These are phyloP conservation scores for Stylosanthes scabra DNA, from an alignment of 331 rosid species.

Conservation along the genomic window DNA sequence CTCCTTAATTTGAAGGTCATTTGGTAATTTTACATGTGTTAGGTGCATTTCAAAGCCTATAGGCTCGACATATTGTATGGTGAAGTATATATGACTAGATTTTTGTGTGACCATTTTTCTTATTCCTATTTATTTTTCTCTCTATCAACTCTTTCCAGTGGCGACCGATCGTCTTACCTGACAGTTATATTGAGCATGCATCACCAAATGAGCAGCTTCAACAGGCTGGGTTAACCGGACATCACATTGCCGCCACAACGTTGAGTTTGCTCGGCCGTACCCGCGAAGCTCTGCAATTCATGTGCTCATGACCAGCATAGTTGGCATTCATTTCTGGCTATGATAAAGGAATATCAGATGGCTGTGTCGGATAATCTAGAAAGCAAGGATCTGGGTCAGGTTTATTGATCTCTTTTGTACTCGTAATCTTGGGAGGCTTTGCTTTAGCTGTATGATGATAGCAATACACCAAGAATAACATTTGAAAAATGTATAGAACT, in stretches of 20 bases:
- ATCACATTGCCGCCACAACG: conserved; percentile 92
- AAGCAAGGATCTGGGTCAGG: conserved; percentile 22
- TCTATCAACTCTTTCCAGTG: conserved; percentile 61
- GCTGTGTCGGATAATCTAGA: conserved; percentile 11
- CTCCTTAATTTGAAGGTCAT: background rate
- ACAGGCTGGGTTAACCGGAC: conserved; percentile 81
- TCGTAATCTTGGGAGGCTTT: conserved; percentile 31
- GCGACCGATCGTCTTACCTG: conserved; percentile 92
- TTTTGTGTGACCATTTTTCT: conserved; percentile 27
- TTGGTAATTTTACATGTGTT: background rate
- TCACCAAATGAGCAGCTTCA: conserved; percentile 83
- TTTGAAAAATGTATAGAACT: conserved; percentile 36
- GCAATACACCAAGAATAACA: background rate
- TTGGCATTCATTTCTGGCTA: background rate
- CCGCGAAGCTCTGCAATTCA: conserved; percentile 88
- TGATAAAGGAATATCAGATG: conserved; percentile 14
- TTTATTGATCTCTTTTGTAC: conserved; percentile 32
- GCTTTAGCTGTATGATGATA: conserved; percentile 7
- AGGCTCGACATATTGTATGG: background rate
- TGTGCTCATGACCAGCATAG: conserved; percentile 43
- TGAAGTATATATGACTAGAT: background rate
- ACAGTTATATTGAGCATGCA: conserved; percentile 84
- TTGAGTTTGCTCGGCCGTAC: conserved; percentile 85
- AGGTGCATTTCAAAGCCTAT: background rate
- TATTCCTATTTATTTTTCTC: conserved; percentile 10